Evolutionary conservation across 1,139 yeast genomes (phyloP).

Genomic region (Blastobotrys ciferrii): DNA sequence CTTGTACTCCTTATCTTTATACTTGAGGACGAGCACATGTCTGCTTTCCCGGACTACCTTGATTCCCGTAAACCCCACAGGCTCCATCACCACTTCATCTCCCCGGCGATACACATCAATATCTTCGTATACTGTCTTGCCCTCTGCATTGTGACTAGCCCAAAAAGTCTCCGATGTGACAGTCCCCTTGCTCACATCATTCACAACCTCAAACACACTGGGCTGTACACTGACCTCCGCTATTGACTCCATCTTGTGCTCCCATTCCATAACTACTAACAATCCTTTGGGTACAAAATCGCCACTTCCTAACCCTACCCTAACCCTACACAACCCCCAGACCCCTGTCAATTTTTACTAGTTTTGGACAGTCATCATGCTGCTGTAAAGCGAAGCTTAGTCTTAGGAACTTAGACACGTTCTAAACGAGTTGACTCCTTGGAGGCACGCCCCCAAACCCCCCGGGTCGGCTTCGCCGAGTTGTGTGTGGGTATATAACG

Average conservation of each 20-base stretch:
- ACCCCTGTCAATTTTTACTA: background rate
- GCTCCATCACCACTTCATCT: slow-evolving; percentile 27
- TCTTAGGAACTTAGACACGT: too few species aligned
- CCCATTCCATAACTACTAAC: too few species aligned
- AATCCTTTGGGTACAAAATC: background rate
- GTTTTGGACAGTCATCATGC: background rate
- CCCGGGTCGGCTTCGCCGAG: too few species aligned
- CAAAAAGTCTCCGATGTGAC: slow-evolving; percentile 40
- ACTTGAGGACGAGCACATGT: background rate
- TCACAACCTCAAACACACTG: slow-evolving; percentile 43
- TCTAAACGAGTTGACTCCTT: too few species aligned
- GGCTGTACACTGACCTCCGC: slow-evolving; percentile 43
- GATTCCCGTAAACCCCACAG: slow-evolving; percentile 15
- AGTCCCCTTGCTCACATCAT: slow-evolving; percentile 33
- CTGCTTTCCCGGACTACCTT: slow-evolving; percentile 25
- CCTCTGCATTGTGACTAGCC: slow-evolving; percentile 28
- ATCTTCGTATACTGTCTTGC: slow-evolving; percentile 31
- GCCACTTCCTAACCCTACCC: background rate
- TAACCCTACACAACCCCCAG: slow-evolving; percentile 1
- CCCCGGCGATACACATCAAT: slow-evolving; percentile 34
- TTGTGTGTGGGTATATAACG: too few species aligned
- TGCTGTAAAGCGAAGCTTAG: too few species aligned
- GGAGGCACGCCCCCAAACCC: too few species aligned
- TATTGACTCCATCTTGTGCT: slow-evolving; percentile 20
- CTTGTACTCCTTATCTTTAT: background rate